Evolutionary conservation across 768 basidiomycete genomes (phyloP), one percentile per base, ranked within the genome.

Genomic region (Pulveroboletus sp.): DNA sequence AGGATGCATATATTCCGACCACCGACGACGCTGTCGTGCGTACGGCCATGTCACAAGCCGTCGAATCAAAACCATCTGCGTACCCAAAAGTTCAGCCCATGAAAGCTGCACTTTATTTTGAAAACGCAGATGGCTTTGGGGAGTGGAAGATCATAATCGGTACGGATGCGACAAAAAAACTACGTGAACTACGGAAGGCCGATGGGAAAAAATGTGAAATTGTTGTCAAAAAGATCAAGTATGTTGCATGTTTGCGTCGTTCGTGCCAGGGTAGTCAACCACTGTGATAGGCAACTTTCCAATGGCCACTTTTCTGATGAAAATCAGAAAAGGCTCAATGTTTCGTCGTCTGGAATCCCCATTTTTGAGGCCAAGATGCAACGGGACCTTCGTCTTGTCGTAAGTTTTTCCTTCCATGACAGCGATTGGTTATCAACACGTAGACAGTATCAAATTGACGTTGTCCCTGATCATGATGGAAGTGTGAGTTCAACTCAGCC

Each of bases 351-450:
- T 13, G 75, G 75, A 1, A 63, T 87, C 3, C 82, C 85, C 0
- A 75, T 87, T 11, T 87, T 75, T 43, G 84, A 86, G 58, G 86
- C 86, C 0, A 86, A 84, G 60, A 80, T 86, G 74, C 78, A 77
- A n/a, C n/a, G n/a, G 0, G 78, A 82, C 52, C 59, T 72, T 20
- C 67, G 79, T 10, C 62, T 84, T 21, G 70, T 84, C 2, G 80
- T 81, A 56, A 5, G 75, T 63, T 25, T 33, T 43, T 24, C 7
- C 35, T 43, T 8, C 7, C 2, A 9, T 36, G 19, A 14, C 25
- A 37, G 10, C 1, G 16, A 36, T 35, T 2, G 2, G 13, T n/a
- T 16, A 24, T 36, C 55, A 12, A 61, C 13, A 25, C 23, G 2
- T 12, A 6, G 11, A 40, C 19, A 79, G 77, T 79, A 80, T 51